These are phyloP conservation scores for Phytophthora litchii DNA, from an alignment of 352 stramenopile species.

Conservation along the genomic window DNA sequence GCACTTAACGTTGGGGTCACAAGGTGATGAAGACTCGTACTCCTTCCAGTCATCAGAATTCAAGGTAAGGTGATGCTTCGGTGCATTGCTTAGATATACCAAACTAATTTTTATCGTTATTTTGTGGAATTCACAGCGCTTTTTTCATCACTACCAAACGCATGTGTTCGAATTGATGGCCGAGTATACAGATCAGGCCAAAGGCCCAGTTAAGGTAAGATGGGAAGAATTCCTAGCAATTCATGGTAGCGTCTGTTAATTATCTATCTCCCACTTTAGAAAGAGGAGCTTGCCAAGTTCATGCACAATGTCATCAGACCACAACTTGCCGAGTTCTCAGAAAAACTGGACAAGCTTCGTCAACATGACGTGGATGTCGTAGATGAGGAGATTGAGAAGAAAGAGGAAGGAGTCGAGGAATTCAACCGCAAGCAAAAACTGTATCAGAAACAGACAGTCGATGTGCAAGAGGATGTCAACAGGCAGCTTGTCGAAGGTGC, in stretches of 20 bases:
- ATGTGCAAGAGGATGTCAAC: constrained; percentile 65
- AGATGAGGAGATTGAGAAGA: constrained; percentile 61
- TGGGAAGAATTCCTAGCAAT: neutral
- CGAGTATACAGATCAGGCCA: constrained; percentile 69
- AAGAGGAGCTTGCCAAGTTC: constrained; percentile 70
- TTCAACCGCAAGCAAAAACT: constrained; percentile 62
- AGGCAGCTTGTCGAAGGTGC: constrained; percentile 67
- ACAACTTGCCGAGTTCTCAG: constrained; percentile 56
- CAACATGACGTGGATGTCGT: constrained; percentile 60
- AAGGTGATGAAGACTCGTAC: constrained; percentile 64
- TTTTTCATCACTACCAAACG: constrained; percentile 76
- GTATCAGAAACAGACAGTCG: constrained; percentile 64
- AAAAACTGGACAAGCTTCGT: constrained; percentile 68
- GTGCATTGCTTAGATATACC: neutral
- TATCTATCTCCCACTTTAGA: constrained; percentile 37
- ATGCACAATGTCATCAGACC: constrained; percentile 59
- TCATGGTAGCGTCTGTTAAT: neutral
- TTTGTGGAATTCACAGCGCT: constrained; percentile 45
- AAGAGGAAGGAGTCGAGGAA: constrained; percentile 58
- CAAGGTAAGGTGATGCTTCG: constrained; percentile 46
- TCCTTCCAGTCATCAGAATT: constrained; percentile 71
- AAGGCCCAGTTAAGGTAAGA: constrained; percentile 62
- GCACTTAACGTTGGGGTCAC: constrained; percentile 47
- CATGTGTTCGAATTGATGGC: constrained; percentile 74
- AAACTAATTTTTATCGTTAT: constrained; percentile 4